phyloP scores from a whole-genome alignment of 208 protist species.

The Angomonas desouzai region DNA sequence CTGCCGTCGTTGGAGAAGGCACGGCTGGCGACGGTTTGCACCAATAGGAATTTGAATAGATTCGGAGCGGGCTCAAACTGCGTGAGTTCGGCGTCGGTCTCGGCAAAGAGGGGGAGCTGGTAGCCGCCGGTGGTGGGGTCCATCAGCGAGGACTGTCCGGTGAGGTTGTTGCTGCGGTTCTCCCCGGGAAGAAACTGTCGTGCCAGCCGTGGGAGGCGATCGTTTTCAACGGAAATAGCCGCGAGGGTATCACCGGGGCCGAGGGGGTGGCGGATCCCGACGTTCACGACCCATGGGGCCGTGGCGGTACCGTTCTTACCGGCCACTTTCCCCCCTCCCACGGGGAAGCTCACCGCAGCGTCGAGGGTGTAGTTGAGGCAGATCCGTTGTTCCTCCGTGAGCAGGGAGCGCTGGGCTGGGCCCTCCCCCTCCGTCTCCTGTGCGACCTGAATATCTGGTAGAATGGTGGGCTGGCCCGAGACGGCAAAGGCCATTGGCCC shows the following conservation, averaged over 20 bases:
- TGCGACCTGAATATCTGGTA: not conserved
- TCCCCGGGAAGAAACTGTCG: constrained; percentile 19
- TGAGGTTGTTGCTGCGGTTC: not conserved
- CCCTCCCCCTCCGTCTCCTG: not conserved
- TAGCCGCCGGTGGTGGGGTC: not conserved
- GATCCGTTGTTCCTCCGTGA: constrained; percentile 6
- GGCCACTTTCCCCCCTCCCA: not conserved
- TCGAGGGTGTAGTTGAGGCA: constrained; percentile 20
- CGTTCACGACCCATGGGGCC: constrained; percentile 32
- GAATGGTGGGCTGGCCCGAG: not conserved
- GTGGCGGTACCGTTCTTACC: not conserved
- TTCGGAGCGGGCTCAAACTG: not conserved
- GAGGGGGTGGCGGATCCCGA: constrained; percentile 44
- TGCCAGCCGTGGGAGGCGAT: constrained; percentile 25
- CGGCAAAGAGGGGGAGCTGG: not conserved
- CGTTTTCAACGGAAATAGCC: constrained; percentile 38
- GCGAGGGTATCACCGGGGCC: constrained; percentile 44
- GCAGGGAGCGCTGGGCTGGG: not conserved
- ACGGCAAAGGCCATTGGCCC: constrained; percentile 18
- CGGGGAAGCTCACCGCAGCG: constrained; percentile 15
- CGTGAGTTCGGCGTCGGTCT: not conserved
- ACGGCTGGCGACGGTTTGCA: constrained; percentile 43
- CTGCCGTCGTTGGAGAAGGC: constrained; percentile 17
- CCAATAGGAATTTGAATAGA: constrained; percentile 22
- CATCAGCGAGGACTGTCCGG: not conserved